Evolutionary conservation across 192 early-diverging fungal genomes (phyloP).

Genomic region (Backusella mclennaniae): DNA sequence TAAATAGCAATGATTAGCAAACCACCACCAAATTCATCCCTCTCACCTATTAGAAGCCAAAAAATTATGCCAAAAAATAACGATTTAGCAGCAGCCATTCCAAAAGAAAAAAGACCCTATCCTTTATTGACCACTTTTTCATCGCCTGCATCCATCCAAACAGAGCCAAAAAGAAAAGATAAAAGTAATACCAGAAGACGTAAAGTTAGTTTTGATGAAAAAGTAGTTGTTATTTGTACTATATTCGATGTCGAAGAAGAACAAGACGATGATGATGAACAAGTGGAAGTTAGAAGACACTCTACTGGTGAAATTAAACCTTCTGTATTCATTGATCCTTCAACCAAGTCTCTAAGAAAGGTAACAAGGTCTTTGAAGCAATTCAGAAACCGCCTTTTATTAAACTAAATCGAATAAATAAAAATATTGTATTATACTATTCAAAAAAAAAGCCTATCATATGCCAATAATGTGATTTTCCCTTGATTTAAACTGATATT

Average conservation of each 20-base stretch:
- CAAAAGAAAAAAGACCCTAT: conserved; percentile 10
- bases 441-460: neutral
- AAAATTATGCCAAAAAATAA: conserved; percentile 9
- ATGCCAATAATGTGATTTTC: neutral
- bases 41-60: conserved; percentile 14
- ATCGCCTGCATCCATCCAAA: conserved; percentile 1
- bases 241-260: conserved; percentile 11
- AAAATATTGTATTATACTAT: neutral
- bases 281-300: neutral
- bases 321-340: neutral
- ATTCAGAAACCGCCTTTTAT: conserved; percentile 11
- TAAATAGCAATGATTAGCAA: conserved; percentile 6
- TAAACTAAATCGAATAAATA: neutral
- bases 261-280: neutral
- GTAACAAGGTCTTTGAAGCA: conserved; percentile 11
- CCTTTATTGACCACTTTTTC: conserved; percentile 11
- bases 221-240: conserved; percentile 14
- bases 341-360: neutral
- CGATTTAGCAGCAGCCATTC: neutral
- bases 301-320: conserved; percentile 15
- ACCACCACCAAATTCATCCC: conserved; percentile 14
- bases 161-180: neutral
- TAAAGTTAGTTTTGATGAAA: conserved; percentile 20
- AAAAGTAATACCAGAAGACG: neutral
- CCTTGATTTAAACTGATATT: neutral